These are phyloP conservation scores for Chaetomium olivaceum DNA, from an alignment of 2,329 filamentous ascomycete species.

Conservation along the genomic window DNA sequence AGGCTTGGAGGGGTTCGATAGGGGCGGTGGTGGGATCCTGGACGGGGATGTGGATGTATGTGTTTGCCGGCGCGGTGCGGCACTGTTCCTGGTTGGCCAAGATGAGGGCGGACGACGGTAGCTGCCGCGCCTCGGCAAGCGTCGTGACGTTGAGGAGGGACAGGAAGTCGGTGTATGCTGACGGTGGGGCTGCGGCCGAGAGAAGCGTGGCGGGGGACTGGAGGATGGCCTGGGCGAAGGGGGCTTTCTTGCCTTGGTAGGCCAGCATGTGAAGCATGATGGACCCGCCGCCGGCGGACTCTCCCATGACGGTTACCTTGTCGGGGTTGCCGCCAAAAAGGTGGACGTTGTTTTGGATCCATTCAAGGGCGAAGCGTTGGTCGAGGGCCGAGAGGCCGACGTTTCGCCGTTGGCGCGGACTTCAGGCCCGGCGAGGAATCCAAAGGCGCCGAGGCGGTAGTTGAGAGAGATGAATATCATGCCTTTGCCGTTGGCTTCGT, in stretches of 20 bases:
- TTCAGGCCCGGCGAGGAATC: neutral
- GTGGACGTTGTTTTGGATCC: slow-evolving; percentile 5
- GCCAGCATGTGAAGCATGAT: neutral
- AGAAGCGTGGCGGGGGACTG: neutral
- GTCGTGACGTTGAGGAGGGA: neutral
- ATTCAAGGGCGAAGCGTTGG: slow-evolving; percentile 1
- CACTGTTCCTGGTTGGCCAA: neutral
- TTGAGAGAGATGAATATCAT: neutral
- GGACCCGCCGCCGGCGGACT: slow-evolving; percentile 5
- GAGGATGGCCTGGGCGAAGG: neutral
- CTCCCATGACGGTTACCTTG: slow-evolving; percentile 8
- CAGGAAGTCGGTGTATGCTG: neutral
- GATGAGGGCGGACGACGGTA: neutral
- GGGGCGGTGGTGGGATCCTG: neutral
- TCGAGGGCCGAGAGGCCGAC: slow-evolving; percentile 3
- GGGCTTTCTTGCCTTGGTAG: neutral
- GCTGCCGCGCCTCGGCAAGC: neutral
- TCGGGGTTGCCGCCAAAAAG: neutral
- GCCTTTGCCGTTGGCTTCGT: neutral
- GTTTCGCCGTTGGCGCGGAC: neutral
- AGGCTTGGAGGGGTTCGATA: neutral
- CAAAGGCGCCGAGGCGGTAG: neutral
- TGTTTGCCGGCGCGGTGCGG: neutral
- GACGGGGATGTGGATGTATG: neutral
- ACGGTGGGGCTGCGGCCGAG: neutral